Base-by-base conservation (phyloP, 495 filamentous ascomycete genomes). In the Gamarada debralockiae region DNA sequence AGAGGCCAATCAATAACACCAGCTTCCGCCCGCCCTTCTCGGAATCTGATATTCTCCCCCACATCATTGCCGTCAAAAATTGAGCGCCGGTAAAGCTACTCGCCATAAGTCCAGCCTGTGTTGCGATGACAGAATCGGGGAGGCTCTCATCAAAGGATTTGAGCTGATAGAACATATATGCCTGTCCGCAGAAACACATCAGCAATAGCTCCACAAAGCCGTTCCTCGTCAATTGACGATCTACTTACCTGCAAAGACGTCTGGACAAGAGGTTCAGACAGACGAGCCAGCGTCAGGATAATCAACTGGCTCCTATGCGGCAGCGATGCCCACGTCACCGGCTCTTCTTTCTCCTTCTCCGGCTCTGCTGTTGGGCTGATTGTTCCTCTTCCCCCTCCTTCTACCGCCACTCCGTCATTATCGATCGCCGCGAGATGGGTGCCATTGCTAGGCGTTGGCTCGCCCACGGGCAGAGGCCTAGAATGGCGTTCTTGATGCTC, bases 61-160 rank as follows among this genome's bases (percentile, higher is more conserved):
- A 92, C 25, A 87, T 66, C 65, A 95, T 87, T n/a, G 86, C 87
- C 1, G 89, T 92, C 15, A 87, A 70, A 66, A 90, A 91, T 70
- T 95, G 89, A 13, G 87, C 86, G 3, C 83, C 86, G 0, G 87
- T 88, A 62, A 92, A 95, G 56, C 80, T 82, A 40, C 84, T 87
- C 56, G 87, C 83, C 34, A 95, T 70, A 23, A 92, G 75, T 36
- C 89, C 89, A 2, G 86, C 87, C 57, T 92, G 89, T 18, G 77
- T 77, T 2, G 89, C 80, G 50, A 92, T 87, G 33, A 78, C 78
- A 1, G 84, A 77, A 55, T 84, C 78, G 17, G 84, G 74, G 15
- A 88, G 73, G 34, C 62, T 77, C 37, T 76, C 72, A 33, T 85
- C 75, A 53, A 89, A 87, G 64, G 82, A 89, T 61, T 80, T 81